A percentile compares a stretch with the other conserved stretches of the same genome.
Evolutionary conservation across 2,329 filamentous ascomycete genomes (phyloP).

Genomic region (Fulvia fulva): DNA sequence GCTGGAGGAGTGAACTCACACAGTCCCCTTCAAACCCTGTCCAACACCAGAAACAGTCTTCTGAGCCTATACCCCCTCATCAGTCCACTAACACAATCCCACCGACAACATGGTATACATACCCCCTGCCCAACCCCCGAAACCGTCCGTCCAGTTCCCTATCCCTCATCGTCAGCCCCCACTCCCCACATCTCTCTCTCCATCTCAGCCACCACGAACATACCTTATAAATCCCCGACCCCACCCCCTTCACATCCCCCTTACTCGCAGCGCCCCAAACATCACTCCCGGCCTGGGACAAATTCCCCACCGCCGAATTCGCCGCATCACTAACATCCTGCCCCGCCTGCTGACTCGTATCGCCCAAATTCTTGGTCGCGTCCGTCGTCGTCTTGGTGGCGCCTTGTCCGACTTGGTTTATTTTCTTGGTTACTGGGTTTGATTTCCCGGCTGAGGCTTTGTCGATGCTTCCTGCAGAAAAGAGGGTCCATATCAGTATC

Average conservation of each 20-base stretch:
- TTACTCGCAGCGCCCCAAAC: constrained; percentile 24
- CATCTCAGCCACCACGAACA: too few species aligned
- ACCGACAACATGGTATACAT: neutral
- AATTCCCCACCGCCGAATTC: constrained; percentile 25
- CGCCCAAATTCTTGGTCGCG: constrained; percentile 36
- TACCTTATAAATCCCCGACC: constrained; percentile 20
- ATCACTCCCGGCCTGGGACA: constrained; percentile 28
- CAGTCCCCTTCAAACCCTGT: constrained; percentile 24
- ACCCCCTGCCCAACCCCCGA: constrained; percentile 26
- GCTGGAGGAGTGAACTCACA: constrained; percentile 2
- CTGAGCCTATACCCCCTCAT: constrained; percentile 9
- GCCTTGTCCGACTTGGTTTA: constrained; percentile 33
- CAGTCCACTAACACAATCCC: constrained; percentile 4
- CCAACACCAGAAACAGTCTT: constrained; percentile 27
- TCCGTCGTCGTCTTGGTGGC: constrained; percentile 33
- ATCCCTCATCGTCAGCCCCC: neutral
- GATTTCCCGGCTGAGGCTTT: constrained; percentile 31
- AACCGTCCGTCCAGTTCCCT: constrained; percentile 27
- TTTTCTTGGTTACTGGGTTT: constrained; percentile 31
- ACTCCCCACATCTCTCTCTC: neutral
- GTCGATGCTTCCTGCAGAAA: constrained; percentile 34
- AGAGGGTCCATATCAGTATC: too few species aligned
- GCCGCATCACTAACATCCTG: constrained; percentile 35
- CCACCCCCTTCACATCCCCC: constrained; percentile 32
- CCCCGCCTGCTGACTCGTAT: constrained; percentile 31